Conservation (phyloP, 2,329 filamentous ascomycete genomes). For the Xylaria sp. region DNA sequence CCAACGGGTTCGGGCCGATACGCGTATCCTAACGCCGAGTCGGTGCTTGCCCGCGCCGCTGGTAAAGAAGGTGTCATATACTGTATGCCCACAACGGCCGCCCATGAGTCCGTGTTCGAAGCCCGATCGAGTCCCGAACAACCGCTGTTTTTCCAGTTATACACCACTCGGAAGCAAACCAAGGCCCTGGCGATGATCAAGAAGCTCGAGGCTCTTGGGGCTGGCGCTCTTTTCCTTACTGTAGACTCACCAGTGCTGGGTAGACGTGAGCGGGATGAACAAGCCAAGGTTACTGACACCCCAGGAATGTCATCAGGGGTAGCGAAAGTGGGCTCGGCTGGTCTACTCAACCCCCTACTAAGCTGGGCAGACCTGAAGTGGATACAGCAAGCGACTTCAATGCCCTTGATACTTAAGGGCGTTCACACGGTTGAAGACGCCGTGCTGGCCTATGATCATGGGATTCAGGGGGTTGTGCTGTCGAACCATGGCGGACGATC, state of each 20-base stretch:
- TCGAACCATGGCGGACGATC: not conserved
- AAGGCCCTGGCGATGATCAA: slow-evolving; percentile 55
- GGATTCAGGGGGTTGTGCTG: not conserved
- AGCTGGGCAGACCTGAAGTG: slow-evolving; percentile 22
- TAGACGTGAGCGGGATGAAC: slow-evolving; percentile 35
- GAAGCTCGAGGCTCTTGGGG: slow-evolving; percentile 50
- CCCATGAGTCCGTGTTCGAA: slow-evolving; percentile 16
- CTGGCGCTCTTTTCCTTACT: slow-evolving; percentile 57
- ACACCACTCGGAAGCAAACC: slow-evolving; percentile 56
- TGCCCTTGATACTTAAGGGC: slow-evolving; percentile 24
- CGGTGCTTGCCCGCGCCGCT: slow-evolving; percentile 55
- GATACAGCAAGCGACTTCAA: slow-evolving; percentile 7
- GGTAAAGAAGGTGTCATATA: slow-evolving; percentile 55
- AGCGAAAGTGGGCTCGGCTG: slow-evolving; percentile 8
- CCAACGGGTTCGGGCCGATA: slow-evolving; percentile 57
- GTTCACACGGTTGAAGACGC: not conserved
- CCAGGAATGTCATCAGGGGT: slow-evolving; percentile 6
- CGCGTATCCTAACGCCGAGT: slow-evolving; percentile 58
- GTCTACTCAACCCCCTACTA: slow-evolving; percentile 16
- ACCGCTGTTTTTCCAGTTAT: slow-evolving; percentile 60
- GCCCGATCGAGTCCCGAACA: slow-evolving; percentile 23
- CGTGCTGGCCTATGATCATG: not conserved
- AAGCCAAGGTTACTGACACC: slow-evolving; percentile 1
- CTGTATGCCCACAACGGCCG: slow-evolving; percentile 47
- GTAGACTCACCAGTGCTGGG: slow-evolving; percentile 62